A percentile compares a stretch with the other conserved stretches of the same genome.
Conservation (phyloP, 805 yeast genomes). For the Zygoascus tannicola region DNA sequence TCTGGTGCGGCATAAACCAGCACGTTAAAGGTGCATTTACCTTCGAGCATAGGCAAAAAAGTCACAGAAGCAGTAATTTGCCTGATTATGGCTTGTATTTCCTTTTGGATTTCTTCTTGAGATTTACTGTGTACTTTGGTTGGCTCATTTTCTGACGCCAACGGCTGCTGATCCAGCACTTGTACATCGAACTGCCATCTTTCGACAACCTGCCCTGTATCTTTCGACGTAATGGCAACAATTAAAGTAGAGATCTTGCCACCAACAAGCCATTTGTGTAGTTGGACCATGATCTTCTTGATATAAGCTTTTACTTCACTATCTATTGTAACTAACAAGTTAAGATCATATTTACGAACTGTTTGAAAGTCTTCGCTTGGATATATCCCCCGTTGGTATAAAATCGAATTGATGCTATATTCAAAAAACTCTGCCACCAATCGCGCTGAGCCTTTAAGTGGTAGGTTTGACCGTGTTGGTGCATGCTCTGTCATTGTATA, state of each 20-base stretch:
- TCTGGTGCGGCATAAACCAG: slow-evolving; percentile 63
- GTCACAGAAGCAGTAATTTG: slow-evolving; percentile 85
- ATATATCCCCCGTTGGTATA: slow-evolving; percentile 84
- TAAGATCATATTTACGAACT: slow-evolving; percentile 71
- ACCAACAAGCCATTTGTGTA: slow-evolving; percentile 63
- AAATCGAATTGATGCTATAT: slow-evolving; percentile 67
- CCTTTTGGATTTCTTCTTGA: slow-evolving; percentile 49
- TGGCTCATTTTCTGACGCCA: neutral
- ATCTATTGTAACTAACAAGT: slow-evolving; percentile 60
- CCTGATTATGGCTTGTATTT: slow-evolving; percentile 77
- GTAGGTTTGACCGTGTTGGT: slow-evolving; percentile 41
- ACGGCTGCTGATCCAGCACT: slow-evolving; percentile 20
- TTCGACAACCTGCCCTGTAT: slow-evolving; percentile 60
- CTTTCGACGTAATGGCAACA: slow-evolving; percentile 62
- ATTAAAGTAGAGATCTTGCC: slow-evolving; percentile 61
- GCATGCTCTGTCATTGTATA: slow-evolving; percentile 2
- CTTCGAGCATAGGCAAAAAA: slow-evolving; percentile 66
- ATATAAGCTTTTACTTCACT: slow-evolving; percentile 69
- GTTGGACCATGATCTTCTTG: slow-evolving; percentile 54
- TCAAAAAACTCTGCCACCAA: slow-evolving; percentile 78
- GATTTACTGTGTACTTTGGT: slow-evolving; percentile 20
- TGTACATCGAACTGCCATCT: slow-evolving; percentile 78
- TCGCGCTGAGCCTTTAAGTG: slow-evolving; percentile 70
- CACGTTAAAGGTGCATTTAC: slow-evolving; percentile 69
- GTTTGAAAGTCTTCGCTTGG: slow-evolving; percentile 77